Percentiles rank a stretch among this genome's conserved stretches.
These are phyloP conservation scores for Rhinocladiella mackenziei DNA, from an alignment of 2,329 filamentous ascomycete species.

Conservation along the genomic window DNA sequence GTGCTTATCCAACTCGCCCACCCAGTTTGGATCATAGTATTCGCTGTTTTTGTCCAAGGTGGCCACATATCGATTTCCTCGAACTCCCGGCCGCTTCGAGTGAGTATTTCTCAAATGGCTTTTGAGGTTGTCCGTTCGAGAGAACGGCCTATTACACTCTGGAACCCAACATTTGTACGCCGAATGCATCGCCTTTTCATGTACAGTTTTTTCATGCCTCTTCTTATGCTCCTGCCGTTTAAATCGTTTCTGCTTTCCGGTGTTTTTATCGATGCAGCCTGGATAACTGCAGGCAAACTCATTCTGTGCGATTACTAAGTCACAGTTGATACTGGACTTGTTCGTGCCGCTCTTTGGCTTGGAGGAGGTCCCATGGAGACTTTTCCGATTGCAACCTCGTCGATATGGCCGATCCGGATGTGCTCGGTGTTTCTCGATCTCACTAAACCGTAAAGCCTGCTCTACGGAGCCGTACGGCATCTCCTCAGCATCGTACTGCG, in stretches of 20 bases:
- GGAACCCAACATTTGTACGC: conserved; percentile 43
- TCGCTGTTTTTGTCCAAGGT: conserved; percentile 42
- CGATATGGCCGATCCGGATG: conserved; percentile 17
- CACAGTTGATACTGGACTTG: conserved; percentile 26
- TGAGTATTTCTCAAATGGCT: conserved; percentile 46
- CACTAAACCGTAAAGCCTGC: conserved; percentile 7
- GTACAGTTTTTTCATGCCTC: conserved; percentile 48
- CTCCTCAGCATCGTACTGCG: conserved; percentile 25
- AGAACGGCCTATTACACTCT: conserved; percentile 41
- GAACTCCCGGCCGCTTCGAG: conserved; percentile 40
- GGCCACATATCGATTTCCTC: conserved; percentile 45
- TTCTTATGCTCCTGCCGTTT: conserved; percentile 50
- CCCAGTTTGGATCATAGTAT: conserved; percentile 44
- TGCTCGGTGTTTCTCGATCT: conserved; percentile 8
- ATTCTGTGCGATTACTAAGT: conserved; percentile 26
- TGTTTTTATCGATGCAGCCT: conserved; percentile 37
- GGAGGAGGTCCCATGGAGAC: conserved; percentile 11
- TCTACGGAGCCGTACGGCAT: conserved; percentile 15
- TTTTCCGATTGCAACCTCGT: conserved; percentile 21
- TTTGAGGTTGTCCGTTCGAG: conserved; percentile 45
- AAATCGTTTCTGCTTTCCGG: conserved; percentile 45
- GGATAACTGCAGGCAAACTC: conserved; percentile 39
- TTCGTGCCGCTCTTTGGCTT: conserved; percentile 14
- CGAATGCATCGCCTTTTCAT: conserved; percentile 33
- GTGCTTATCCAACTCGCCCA: conserved; percentile 41